phyloP scores from a whole-genome alignment of 345 rosid species.

The Dipteronia dyeriana region DNA sequence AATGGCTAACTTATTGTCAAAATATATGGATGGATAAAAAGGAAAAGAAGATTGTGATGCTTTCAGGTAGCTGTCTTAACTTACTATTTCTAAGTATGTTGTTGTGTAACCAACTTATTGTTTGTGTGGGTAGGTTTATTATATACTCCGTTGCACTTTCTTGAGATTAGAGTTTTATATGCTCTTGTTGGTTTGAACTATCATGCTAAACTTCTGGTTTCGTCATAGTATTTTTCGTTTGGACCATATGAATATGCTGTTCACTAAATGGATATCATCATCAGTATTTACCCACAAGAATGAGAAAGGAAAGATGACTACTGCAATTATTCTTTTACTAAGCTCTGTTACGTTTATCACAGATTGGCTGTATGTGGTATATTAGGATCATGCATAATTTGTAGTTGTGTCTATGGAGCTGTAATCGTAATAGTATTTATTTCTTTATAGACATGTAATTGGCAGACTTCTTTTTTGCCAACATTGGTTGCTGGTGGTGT shows the following conservation, averaged over 20 bases:
- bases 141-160: background rate
- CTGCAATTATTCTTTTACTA: background rate
- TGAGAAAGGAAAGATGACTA: background rate
- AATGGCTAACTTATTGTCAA: background rate
- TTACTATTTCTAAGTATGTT: background rate
- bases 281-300: background rate
- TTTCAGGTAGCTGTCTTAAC: slow-evolving; percentile 3
- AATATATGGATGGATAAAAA: background rate
- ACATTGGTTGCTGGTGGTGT: background rate
- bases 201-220: background rate
- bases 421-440: background rate
- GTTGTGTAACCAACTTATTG: background rate
- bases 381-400: background rate
- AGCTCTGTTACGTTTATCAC: background rate
- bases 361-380: background rate
- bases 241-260: background rate
- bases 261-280: background rate
- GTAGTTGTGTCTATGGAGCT: background rate
- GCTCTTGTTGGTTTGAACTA: background rate
- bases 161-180: background rate
- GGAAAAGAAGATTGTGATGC: background rate
- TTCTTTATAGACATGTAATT: background rate
- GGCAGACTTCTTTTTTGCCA: background rate
- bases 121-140: background rate
- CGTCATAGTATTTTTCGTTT: background rate